Base-by-base conservation (phyloP, 2,329 filamentous ascomycete genomes). In the Cordyceps farinosa region DNA sequence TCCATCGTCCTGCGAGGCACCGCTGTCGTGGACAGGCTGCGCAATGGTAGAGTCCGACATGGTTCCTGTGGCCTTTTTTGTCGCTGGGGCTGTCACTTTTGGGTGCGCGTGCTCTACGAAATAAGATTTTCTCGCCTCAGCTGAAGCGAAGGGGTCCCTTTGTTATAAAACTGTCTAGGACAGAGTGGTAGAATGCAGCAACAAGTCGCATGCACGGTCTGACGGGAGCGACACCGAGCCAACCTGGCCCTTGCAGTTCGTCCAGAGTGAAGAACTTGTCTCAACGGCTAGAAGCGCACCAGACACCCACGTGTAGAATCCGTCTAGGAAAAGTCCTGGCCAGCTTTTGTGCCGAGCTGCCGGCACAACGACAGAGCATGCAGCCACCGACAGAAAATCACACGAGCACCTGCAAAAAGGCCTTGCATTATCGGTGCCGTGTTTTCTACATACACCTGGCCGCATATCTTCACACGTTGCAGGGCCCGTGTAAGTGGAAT, bases 201-300 rank as follows among this genome's bases (percentile, higher is more conserved):
- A 60, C 47, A 51, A 36, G 36, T 60, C 57, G 57, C 57, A 60
- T 60, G 57, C 36, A 15, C 47, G 42, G 5, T 42, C 2, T 15
- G 17, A 42, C 56, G 32, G 13, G 13, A 22, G 15, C 8, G 32
- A 32, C 34, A 51, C 27, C 45, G 45, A n/a, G 15, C 5, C 10
- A 2, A 3, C 8, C 22, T 34, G 10, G 15, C 4, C 36, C 10
- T 15, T 11, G 36, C 27, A 17, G 29, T 22, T 30, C 17, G 13
- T n/a, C 22, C 27, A 44, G 36, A 29, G 13, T 13, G 4, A 36
- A 13, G 13, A 51, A 17, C 27, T 22, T 9, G 47, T 52, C 32
- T 59, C 44, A 27, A 29, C 32, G 44, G n/a, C 45, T 34, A 44
- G 27, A 17, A n/a, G 36, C 10, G 11, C 47, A 22, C 5, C 4